phyloP scores from a whole-genome alignment of 176 grass and related monocot genomes.

The Lolium multiflorum region DNA sequence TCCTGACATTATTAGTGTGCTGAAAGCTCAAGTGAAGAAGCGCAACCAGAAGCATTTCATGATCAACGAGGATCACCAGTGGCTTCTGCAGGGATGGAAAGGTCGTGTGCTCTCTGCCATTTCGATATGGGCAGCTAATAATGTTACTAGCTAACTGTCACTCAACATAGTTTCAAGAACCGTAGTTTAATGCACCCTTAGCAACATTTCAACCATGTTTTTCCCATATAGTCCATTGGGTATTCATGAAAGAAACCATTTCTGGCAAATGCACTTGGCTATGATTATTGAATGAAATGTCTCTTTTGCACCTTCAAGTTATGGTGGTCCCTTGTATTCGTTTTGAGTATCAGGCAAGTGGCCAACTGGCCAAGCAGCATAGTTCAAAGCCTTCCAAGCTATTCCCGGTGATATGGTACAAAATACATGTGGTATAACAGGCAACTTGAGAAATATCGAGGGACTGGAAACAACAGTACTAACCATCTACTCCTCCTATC shows the following conservation, averaged over 20 bases:
- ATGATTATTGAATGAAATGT: background rate
- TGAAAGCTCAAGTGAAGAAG: slow-evolving; percentile 33
- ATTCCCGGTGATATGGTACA: background rate
- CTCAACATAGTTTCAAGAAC: background rate
- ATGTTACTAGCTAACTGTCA: background rate
- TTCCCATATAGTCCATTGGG: background rate
- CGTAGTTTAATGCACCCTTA: background rate
- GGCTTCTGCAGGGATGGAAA: slow-evolving; percentile 59
- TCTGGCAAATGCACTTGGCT: background rate
- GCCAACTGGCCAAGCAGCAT: background rate
- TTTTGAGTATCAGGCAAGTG: background rate
- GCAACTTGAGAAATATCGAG: background rate
- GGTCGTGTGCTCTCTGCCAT: slow-evolving; percentile 45
- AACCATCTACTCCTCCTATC: background rate
- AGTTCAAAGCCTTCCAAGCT: background rate
- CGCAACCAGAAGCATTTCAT: slow-evolving; percentile 54
- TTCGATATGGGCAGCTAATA: slow-evolving; percentile 45
- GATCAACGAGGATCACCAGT: slow-evolving; percentile 43
- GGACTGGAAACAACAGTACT: background rate
- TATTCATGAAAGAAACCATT: background rate
- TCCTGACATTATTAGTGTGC: slow-evolving; percentile 3
- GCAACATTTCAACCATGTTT: background rate
- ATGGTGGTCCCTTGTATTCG: background rate
- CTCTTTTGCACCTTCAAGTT: background rate
- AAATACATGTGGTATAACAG: background rate